Base-by-base conservation (phyloP, 73 alveolate genomes). In the Uronychia binucleata region DNA sequence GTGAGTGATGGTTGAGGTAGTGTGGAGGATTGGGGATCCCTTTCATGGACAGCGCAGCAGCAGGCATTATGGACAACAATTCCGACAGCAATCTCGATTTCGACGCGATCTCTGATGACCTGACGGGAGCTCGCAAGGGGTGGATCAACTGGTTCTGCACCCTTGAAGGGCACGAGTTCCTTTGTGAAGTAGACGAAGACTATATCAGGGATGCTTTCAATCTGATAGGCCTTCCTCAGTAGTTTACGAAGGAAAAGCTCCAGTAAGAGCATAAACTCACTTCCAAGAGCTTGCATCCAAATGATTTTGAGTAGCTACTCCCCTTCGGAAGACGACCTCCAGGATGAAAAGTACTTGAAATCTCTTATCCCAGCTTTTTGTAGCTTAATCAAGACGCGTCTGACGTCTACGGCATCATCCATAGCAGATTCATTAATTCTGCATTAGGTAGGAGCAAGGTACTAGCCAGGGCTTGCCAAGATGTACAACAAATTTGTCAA, bases 331-430 rank as follows among this genome's bases (percentile, higher is more conserved):
- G 99, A 97, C 79, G 98, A 97, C 82, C 87, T 97, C 81, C 90
- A 91, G 67, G 95, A 95, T 83, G 93, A 92, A 81, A 88, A 91
- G 93, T 95, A 90, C 77, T 32, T 27, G 31, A 74, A 13, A 28
- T 28, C 75, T 82, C 79, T 76, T 59, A 28, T 59, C 19, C 33
- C 58, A 91, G 94, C 57, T 96, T 93, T 87, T 81, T 93, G 31
- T 93, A 90, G 83, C 79, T 90, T 28, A 83, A 93, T 76, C 75
- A 93, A 81, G 95, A 90, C 33, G 98, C 98, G 30, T 91, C 95
- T 84, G 99, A 97, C 78, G 83, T 97, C 77, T 97, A 97, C 88
- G 98, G 98, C 34, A 81, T 95, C 77, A 88, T 97, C 34, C 99
- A 97, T 88, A 95, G 97, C 77, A 78, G 98, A 79, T 97, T 95